Conservation (phyloP, 352 stramenopile species). For the Pythium coloratum region DNA sequence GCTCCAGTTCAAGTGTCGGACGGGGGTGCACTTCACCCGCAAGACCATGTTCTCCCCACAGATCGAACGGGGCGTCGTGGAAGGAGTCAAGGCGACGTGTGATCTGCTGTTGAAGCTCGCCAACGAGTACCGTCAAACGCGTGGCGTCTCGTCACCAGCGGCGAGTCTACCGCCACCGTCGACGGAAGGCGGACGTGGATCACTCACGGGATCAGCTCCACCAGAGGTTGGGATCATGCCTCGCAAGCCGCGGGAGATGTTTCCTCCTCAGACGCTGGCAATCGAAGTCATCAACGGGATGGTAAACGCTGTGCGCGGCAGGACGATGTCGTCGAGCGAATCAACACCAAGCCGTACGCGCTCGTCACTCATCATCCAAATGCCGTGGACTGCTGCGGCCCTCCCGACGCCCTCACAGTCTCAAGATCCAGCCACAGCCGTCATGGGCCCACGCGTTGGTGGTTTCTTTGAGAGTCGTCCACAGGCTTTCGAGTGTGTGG, state of each 20-base stretch:
- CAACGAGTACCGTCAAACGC: conserved; percentile 15
- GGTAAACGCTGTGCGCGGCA: conserved; percentile 36
- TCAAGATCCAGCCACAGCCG: neutral
- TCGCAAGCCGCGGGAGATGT: conserved; percentile 6
- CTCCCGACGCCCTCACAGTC: neutral
- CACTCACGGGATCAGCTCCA: neutral
- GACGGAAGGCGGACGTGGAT: neutral
- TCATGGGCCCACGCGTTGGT: conserved; percentile 25
- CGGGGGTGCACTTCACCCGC: conserved; percentile 35
- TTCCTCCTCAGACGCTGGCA: conserved; percentile 40
- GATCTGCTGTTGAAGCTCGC: conserved; percentile 27
- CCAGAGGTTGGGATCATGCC: neutral
- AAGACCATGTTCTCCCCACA: conserved; percentile 31
- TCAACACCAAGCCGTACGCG: conserved; percentile 18
- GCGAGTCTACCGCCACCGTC: neutral
- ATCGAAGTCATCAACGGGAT: conserved; percentile 59
- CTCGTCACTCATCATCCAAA: conserved; percentile 36
- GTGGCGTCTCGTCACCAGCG: neutral
- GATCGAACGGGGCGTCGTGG: conserved; percentile 31
- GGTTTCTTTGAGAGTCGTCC: conserved; percentile 55
- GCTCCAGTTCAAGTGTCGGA: conserved; percentile 28
- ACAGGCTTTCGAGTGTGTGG: conserved; percentile 42
- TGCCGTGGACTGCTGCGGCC: conserved; percentile 40
- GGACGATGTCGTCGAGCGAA: conserved; percentile 27
- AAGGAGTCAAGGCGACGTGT: conserved; percentile 33